phyloP scores from a whole-genome alignment of 495 filamentous ascomycete species.

The Penicillium chermesinum region DNA sequence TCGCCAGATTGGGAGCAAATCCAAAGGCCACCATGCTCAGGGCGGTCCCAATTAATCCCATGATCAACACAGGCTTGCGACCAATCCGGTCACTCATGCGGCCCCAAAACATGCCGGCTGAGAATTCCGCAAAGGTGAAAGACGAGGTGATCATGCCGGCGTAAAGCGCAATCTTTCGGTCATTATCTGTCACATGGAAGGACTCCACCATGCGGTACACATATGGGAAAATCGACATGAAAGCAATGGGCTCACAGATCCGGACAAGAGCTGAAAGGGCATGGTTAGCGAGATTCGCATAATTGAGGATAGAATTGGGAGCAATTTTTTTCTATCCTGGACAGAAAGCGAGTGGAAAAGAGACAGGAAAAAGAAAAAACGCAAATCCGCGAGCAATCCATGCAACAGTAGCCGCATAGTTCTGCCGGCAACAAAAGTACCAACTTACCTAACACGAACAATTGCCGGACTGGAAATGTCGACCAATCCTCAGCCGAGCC shows the following conservation, averaged over 20 bases:
- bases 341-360: no score
- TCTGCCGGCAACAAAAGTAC: conserved; percentile 25
- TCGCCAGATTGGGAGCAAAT: conserved; percentile 76
- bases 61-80: conserved; percentile 86
- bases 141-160: conserved; percentile 95
- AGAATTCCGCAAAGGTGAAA: conserved; percentile 94
- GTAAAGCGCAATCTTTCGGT: conserved; percentile 80
- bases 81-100: conserved; percentile 87
- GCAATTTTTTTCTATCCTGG: neutral
- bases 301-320: no score
- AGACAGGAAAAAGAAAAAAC: no score
- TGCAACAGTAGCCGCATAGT: conserved; percentile 14
- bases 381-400: no score
- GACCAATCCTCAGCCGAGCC: conserved; percentile 29
- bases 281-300: conserved; percentile 29
- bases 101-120: conserved; percentile 86
- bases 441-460: conserved; percentile 65
- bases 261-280: conserved; percentile 68
- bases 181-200: conserved; percentile 76
- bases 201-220: conserved; percentile 96
- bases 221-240: conserved; percentile 99
- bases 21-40: conserved; percentile 93
- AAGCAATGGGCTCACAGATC: conserved; percentile 97
- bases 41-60: conserved; percentile 81
- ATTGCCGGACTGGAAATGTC: conserved; percentile 53